A percentile compares a stretch with the other conserved stretches of the same genome.
phyloP scores from a whole-genome alignment of 2,329 filamentous ascomycete genomes.

The Ustulina deusta region DNA sequence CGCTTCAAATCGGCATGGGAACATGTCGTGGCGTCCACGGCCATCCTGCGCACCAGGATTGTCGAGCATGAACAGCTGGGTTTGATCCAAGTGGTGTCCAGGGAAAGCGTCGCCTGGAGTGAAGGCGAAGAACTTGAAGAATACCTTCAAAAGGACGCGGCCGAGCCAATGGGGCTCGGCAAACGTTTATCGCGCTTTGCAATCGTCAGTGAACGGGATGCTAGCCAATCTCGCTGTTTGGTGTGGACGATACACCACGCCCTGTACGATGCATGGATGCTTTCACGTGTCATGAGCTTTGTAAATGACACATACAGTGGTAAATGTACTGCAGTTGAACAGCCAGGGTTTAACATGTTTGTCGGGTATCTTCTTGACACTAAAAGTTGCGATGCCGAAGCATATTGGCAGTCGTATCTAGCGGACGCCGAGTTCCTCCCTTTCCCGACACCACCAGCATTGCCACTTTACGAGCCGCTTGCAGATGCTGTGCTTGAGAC shows the following conservation, averaged over 20 bases:
- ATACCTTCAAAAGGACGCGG: not conserved
- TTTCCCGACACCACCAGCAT: conserved; percentile 2
- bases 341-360: conserved; percentile 1
- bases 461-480: conserved; percentile 3
- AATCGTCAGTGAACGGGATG: not conserved
- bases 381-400: not conserved
- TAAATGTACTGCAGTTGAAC: not conserved
- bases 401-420: conserved; percentile 5
- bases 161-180: not conserved
- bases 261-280: not conserved
- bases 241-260: conserved; percentile 12
- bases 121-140: conserved; percentile 4
- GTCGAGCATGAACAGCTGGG: conserved; percentile 11
- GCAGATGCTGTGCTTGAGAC: conserved; percentile 7
- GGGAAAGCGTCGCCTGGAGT: not conserved
- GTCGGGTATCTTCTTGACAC: not conserved
- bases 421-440: conserved; percentile 4
- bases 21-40: not conserved
- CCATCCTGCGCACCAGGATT: conserved; percentile 5
- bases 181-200: conserved; percentile 1
- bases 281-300: conserved; percentile 3
- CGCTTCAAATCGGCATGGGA: conserved; percentile 13
- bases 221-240: not conserved
- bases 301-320: conserved; percentile 3
- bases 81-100: conserved; percentile 5